Evolutionary conservation across 495 filamentous ascomycete species (phyloP), one percentile per base, ranked within the genome.

Genomic region (Beverwykella pulmonaria): DNA sequence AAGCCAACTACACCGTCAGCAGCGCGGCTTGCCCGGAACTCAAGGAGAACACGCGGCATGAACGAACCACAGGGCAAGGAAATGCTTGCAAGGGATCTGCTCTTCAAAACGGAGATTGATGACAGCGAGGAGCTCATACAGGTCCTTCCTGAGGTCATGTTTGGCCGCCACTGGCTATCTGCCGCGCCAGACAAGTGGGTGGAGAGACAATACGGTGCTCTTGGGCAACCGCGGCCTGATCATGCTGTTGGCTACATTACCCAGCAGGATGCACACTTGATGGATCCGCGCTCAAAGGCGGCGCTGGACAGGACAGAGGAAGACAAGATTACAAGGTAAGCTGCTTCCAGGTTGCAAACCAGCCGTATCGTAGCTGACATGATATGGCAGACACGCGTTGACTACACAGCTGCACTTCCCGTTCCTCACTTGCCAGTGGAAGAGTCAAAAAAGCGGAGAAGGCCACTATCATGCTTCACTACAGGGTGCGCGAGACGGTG

Each of bases 1-100:
- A 61, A 61, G 41, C 58, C 58, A 61, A 61, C 58, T 52, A 61
- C 58, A 29, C 58, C 58, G 46, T 61, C 58, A 61, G 47, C 58
- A 23, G 41, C 58, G 58, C 44, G 58, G 44, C 44, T 61, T 61
- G 58, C 58, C 25, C 58, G 58, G 58, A 61, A 50, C 26, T 50
- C 58, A 25, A 61, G 41, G 46, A 61, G 58, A 52, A 52, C 58
- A 44, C 58, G 58, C 30, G 58, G 58, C 27, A 61, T 61, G 46
- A 61, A 61, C 46, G 46, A 61, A 27, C 58, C 58, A 19, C 44
- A 61, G 58, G 58, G 58, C 58, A 61, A 52, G 36, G 58, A 61
- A 44, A 30, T 61, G 46, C 58, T 61, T 44, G 58, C 41, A 25
- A 52, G 58, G 26, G 58, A 61, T 52, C 58, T 61, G 41, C 46